Base-by-base conservation (phyloP, 2,329 filamentous ascomycete genomes). In the Coleophoma eucalyptorum region DNA sequence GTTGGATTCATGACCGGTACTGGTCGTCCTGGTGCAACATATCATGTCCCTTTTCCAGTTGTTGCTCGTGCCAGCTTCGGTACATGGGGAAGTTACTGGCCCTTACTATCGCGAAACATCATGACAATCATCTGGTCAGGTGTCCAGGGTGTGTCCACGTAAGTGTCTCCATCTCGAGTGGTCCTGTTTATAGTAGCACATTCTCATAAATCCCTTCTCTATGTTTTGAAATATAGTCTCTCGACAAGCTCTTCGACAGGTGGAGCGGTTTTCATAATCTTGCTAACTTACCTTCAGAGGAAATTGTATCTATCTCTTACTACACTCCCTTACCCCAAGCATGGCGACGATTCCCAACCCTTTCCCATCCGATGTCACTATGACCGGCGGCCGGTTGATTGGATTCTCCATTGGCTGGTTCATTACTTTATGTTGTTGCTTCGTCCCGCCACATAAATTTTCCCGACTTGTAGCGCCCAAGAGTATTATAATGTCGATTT, bases 401-500 rank as follows among this genome's bases (percentile, higher is more conserved):
- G 37, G 37, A 2, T 40, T 40, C 15, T 5, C 37, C 37, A 16
- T n/a, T 19, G 37, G 37, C 5, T 40, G 37, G 7, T 6, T 40
- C 1, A 19, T 40, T 10, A 40, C 37, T 5, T 2, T 40, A 6
- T 40, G 10, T 15, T 40, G 37, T 19, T 40, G 37, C 37, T 40
- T 40, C 37, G 37, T 40, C 11, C 37, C 37, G 2, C 20, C 20
- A 6, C 15, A 40, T 19, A 40, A 40, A 18, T 40, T 40, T 15
- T 19, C 16, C 16, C 16, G 37, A 5, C 58, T 80, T 46, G 79
- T 80, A 57, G 70, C 76, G 48, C 52, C 74, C 55, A 78, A 78
- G 64, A 60, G 72, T 0, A 52, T 72, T 13, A 13, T 49, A 20
- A 40, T 49, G 18, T 15, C 35, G 15, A n/a, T 49, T 15, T 41